Conservation (phyloP, 306 rosid genomes). For the Carpinus viminea region DNA sequence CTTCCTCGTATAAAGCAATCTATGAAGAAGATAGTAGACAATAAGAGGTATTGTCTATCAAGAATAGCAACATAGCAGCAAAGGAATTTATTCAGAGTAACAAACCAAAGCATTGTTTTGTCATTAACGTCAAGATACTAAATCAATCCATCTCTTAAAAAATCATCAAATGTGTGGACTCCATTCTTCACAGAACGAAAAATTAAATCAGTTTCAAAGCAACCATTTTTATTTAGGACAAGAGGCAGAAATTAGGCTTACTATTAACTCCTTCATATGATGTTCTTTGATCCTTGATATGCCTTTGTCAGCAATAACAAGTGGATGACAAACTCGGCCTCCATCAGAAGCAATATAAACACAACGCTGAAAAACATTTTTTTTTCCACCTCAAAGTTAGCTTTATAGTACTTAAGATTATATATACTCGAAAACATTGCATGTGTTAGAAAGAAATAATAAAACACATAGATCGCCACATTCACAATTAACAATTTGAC, state of each 20-base stretch:
- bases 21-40: slow-evolving; percentile 34
- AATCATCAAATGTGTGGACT: slow-evolving; percentile 75
- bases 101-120: slow-evolving; percentile 93
- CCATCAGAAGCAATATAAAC: slow-evolving; percentile 96
- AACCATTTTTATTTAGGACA: slow-evolving; percentile 17
- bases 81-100: slow-evolving; percentile 24
- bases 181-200: slow-evolving; percentile 66
- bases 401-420: slow-evolving; percentile 9
- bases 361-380: slow-evolving; percentile 53
- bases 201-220: slow-evolving; percentile 3
- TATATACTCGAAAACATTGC: slow-evolving; percentile 4
- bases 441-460: slow-evolving; percentile 3
- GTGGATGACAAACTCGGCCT: slow-evolving; percentile 96
- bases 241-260: slow-evolving; percentile 32
- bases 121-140: slow-evolving; percentile 98
- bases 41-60: background rate
- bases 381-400: slow-evolving; percentile 23
- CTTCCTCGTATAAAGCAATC: slow-evolving; percentile 90
- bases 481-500: background rate
- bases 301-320: slow-evolving; percentile 91
- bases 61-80: slow-evolving; percentile 19
- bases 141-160: slow-evolving; percentile 80
- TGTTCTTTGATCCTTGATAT: slow-evolving; percentile 74
- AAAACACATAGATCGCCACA: background rate
- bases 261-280: slow-evolving; percentile 92